Base-by-base conservation (phyloP, 352 stramenopile species). In the Phytophthora crassamura region DNA sequence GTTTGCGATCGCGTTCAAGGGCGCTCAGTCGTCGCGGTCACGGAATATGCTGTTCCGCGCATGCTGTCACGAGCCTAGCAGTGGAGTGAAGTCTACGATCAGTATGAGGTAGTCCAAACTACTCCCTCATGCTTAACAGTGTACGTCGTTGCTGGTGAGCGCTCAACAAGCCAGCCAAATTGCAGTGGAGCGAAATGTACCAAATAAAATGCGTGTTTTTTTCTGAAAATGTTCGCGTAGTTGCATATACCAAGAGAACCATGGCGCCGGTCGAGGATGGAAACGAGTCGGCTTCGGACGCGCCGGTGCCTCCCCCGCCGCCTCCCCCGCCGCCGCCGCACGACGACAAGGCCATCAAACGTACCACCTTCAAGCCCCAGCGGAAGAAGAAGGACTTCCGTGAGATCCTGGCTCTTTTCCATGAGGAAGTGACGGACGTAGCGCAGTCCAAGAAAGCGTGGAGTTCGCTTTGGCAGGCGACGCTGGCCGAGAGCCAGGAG, bases 321-420 rank as follows among this genome's bases (percentile, higher is more conserved):
- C 77, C 77, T 1, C 72, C 77, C 0, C 79, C 77, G 5, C 67
- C 75, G 7, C 77, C 72, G 1, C 74, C 77, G 11, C 59, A 75
- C 14, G 58, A 64, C 32, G 28, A 35, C 12, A 15, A 47, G 7
- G 12, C n/a, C 56, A 25, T 33, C 16, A 15, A 22, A 61, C n/a
- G 38, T 55, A 41, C 56, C 72, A 38, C 30, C 39, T 48, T 57
- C 5, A 59, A 61, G 14, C 41, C 47, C 36, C 75, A 62, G 57
- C 60, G 28, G 1, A 86, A 80, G 59, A 77, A 72, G 43, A 75
- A 86, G 53, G 84, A 93, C 56, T 86, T 90, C 38, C 81, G 82
- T n/a, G 80, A 90, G 39, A 82, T 90, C 34, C 52, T 90, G 33
- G 57, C 78, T 56, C 74, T 90, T 20, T 90, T 92, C 50, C 80